Evolutionary conservation across 768 basidiomycete species (phyloP), one percentile per base, ranked within the genome.

Genomic region (Suillus ampliporus): DNA sequence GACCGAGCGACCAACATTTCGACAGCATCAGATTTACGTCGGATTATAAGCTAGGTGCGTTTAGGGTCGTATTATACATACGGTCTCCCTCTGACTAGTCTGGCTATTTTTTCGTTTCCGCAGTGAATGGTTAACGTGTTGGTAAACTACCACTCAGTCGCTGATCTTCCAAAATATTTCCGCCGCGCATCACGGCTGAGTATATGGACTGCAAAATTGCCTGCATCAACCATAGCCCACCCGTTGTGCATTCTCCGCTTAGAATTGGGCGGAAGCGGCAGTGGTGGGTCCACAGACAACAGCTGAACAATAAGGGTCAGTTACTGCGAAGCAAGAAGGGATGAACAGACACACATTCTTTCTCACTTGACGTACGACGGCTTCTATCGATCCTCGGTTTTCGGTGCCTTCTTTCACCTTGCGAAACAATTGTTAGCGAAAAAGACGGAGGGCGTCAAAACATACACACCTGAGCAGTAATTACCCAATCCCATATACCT

Each of bases 391-490:
- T 7, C 92, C 93, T 68, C 88, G 83, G 60, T 84, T 86, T 78
- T 94, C 92, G 8, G 90, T 90, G 10, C 92, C 92, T 67, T 92
- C 90, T 72, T 92, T 95, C 56, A 95, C 91, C 89, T 91, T 54
- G 26, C 21, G 64, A 57, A 34, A 17, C 60, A 53, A 23, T 50
- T 7, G 21, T 58, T 28, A 14, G 37, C n/a, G 31, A 41, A 26
- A 38, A 14, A 13, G 7, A 50, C 41, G 44, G 28, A 41, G 9
- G 17, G 7, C 7, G 2, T 15, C 11, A 44, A 19, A 37, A 21
- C n/a, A 6, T 57, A 64, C 74, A 37, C 61, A 89, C 91, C 80
- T 94, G 90, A 5, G 88, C 91, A 61, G 88, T 78, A 14, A 93
- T 77, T 17, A 89, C 77, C 92, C 92, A 93, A 62, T 78, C 83